Conservation (phyloP, 2,329 filamentous ascomycete species). For the Leptographium wingfieldii region DNA sequence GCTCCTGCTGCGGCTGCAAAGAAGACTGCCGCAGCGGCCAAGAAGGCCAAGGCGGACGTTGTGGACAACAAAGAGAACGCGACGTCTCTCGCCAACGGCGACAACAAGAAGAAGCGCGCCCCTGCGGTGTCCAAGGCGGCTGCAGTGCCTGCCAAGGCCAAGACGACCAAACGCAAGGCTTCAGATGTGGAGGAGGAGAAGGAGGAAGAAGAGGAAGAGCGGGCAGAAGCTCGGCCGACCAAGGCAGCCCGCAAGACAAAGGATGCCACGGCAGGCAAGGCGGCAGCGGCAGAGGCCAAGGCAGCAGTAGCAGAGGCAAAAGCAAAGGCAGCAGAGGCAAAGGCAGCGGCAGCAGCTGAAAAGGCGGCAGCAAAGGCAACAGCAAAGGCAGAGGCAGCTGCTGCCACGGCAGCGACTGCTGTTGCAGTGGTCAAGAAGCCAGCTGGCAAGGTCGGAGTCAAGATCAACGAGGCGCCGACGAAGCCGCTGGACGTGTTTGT, state of each 20-base stretch:
- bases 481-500: constrained; percentile 61
- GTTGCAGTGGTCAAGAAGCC: constrained; percentile 30
- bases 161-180: background rate
- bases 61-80: background rate
- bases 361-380: constrained; percentile 6
- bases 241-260: constrained; percentile 18
- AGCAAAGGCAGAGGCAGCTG: constrained; percentile 7
- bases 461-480: constrained; percentile 52
- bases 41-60: constrained; percentile 12
- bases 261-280: constrained; percentile 29
- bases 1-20: background rate
- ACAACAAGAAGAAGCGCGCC: background rate
- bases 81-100: background rate
- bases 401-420: constrained; percentile 15
- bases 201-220: constrained; percentile 6
- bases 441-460: constrained; percentile 14
- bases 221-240: background rate
- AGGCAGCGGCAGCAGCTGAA: background rate
- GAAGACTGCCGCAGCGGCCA: constrained; percentile 13
- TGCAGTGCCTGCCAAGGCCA: background rate
- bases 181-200: constrained; percentile 29
- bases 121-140: background rate
- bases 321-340: constrained; percentile 1
- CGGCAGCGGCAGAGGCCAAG: constrained; percentile 8
- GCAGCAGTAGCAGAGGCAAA: constrained; percentile 7